Percentiles rank a stretch among this genome's conserved stretches.
These are phyloP conservation scores for Venturia nashicola DNA, from an alignment of 2,329 filamentous ascomycete genomes.

Conservation along the genomic window DNA sequence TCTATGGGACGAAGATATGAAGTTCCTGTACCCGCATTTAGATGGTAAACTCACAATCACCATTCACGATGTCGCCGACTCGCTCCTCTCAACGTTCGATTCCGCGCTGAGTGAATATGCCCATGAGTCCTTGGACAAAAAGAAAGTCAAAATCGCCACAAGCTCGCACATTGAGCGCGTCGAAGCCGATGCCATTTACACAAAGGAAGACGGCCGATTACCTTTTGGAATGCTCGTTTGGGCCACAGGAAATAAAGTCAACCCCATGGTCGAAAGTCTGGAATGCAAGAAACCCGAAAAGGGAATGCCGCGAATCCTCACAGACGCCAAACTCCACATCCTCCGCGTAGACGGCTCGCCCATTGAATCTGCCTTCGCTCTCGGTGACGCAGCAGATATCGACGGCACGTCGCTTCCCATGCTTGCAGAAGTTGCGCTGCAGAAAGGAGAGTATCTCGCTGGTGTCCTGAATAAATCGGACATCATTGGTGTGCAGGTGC, in stretches of 20 bases:
- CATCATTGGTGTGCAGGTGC: constrained; percentile 28
- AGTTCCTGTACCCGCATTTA: constrained; percentile 28
- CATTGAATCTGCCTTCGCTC: constrained; percentile 20
- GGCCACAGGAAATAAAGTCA: constrained; percentile 27
- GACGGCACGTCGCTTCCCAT: constrained; percentile 23
- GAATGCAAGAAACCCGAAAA: constrained; percentile 21
- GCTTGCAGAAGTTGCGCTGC: constrained; percentile 25
- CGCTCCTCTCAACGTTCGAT: constrained; percentile 30
- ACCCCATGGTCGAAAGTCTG: constrained; percentile 21
- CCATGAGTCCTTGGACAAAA: constrained; percentile 22
- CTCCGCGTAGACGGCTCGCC: constrained; percentile 16
- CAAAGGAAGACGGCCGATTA: constrained; percentile 23
- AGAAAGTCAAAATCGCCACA: constrained; percentile 27
- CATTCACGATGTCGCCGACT: constrained; percentile 33
- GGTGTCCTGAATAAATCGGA: constrained; percentile 26
- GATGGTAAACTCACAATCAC: constrained; percentile 27
- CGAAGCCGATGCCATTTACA: constrained; percentile 21
- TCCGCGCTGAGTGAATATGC: constrained; percentile 30
- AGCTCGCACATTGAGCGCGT: constrained; percentile 25
- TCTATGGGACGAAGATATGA: constrained; percentile 26
- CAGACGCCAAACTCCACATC: constrained; percentile 22
- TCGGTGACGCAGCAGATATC: constrained; percentile 29
- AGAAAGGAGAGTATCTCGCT: constrained; percentile 26
- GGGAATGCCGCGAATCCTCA: constrained; percentile 23
- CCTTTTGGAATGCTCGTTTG: constrained; percentile 27